Conservation (phyloP, 371 early-diverging fungal genomes). For the Batkoa obscura region DNA sequence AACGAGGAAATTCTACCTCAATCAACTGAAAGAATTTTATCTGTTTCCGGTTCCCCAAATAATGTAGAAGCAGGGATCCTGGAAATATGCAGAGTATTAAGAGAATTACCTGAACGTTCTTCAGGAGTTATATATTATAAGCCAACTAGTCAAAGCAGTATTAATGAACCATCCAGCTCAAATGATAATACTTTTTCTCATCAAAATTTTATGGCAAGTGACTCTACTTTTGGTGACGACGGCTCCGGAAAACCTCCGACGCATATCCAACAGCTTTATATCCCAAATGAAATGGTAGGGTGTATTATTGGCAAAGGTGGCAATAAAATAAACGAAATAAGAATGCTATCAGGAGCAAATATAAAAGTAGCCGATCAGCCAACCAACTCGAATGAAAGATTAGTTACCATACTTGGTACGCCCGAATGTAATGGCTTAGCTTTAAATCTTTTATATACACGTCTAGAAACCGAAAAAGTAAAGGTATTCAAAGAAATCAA, state of each 20-base stretch:
- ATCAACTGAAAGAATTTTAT: slow-evolving; percentile 64
- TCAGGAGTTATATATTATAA: slow-evolving; percentile 28
- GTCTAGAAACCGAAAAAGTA: slow-evolving; percentile 51
- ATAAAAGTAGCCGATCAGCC: slow-evolving; percentile 52
- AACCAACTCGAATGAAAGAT: slow-evolving; percentile 32
- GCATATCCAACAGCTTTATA: slow-evolving; percentile 58
- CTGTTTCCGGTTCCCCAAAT: slow-evolving; percentile 65
- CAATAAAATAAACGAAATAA: slow-evolving; percentile 66
- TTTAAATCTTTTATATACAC: slow-evolving; percentile 50
- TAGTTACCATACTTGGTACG: slow-evolving; percentile 64
- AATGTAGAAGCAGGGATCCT: slow-evolving; percentile 55
- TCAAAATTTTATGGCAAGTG: not conserved
- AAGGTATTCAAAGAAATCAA: too few relatives aligned
- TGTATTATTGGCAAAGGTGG: slow-evolving; percentile 78
- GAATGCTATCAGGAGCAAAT: slow-evolving; percentile 52
- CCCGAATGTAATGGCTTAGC: slow-evolving; percentile 66
- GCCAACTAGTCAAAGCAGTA: slow-evolving; percentile 17
- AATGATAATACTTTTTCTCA: slow-evolving; percentile 10
- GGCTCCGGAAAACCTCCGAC: slow-evolving; percentile 6
- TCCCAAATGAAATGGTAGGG: slow-evolving; percentile 74
- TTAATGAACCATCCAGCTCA: slow-evolving; percentile 8
- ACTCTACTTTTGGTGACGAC: too few relatives aligned
- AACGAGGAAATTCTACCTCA: slow-evolving; percentile 54
- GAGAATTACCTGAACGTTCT: slow-evolving; percentile 29
- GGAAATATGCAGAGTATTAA: slow-evolving; percentile 41